phyloP scores from a whole-genome alignment of 371 early-diverging fungal genomes.

The Apophysomyces sp. region DNA sequence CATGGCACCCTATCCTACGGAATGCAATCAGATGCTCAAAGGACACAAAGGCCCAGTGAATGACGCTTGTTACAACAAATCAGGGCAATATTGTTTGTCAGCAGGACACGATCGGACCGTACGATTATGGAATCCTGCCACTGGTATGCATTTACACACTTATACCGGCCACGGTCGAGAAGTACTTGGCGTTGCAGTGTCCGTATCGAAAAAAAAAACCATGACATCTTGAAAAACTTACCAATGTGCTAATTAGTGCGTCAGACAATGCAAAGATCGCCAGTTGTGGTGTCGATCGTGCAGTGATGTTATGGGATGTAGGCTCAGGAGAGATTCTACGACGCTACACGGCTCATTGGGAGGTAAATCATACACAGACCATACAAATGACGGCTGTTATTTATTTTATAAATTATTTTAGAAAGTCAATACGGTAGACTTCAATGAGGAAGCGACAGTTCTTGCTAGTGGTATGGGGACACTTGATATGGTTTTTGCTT shows the following conservation, averaged over 20 bases:
- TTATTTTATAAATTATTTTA: constrained; percentile 23
- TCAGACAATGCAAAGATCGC: constrained; percentile 78
- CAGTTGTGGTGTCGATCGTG: constrained; percentile 81
- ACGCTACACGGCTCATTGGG: constrained; percentile 80
- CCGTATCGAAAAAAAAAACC: neutral
- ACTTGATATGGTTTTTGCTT: neutral
- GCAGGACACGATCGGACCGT: constrained; percentile 80
- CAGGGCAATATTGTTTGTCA: constrained; percentile 75
- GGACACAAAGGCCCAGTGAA: constrained; percentile 71
- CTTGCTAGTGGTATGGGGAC: constrained; percentile 63
- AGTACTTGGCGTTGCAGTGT: constrained; percentile 79
- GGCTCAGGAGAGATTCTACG: constrained; percentile 69
- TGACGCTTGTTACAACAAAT: constrained; percentile 62
- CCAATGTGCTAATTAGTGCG: constrained; percentile 35
- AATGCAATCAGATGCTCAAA: constrained; percentile 40
- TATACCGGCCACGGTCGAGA: constrained; percentile 90
- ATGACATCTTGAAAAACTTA: neutral
- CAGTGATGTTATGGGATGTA: constrained; percentile 88
- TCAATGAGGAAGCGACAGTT: constrained; percentile 79
- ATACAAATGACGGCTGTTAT: too few species aligned
- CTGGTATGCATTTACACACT: constrained; percentile 68
- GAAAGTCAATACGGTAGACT: constrained; percentile 82
- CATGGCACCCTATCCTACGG: constrained; percentile 41
- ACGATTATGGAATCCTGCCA: constrained; percentile 79
- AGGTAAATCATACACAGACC: constrained; percentile 43